Evolutionary conservation across 768 basidiomycete species (phyloP).

Genomic region (Paxillus involutus): DNA sequence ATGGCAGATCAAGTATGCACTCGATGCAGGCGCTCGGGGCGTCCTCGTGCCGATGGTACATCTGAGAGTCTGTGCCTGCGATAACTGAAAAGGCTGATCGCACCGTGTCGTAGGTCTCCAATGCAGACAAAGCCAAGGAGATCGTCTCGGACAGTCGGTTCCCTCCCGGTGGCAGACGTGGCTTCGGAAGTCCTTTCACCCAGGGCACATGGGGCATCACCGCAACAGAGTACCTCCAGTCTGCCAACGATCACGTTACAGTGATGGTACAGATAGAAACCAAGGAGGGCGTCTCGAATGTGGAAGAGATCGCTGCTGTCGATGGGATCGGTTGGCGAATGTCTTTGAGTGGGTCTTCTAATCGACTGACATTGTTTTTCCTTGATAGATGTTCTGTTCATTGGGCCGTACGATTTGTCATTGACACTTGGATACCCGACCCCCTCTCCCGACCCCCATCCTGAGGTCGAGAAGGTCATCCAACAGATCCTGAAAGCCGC

Average conservation of each 20-base stretch:
- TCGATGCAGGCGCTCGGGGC: conserved; percentile 67
- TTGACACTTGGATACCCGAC: conserved; percentile 57
- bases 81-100: background rate
- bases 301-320: conserved; percentile 57
- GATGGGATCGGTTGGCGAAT: conserved; percentile 55
- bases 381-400: conserved; percentile 49
- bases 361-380: background rate
- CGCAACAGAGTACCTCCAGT: conserved; percentile 47
- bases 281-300: conserved; percentile 55
- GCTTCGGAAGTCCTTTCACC: conserved; percentile 65
- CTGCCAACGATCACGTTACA: conserved; percentile 55
- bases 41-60: conserved; percentile 68
- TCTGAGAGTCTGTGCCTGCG: background rate
- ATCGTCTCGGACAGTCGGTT: conserved; percentile 59
- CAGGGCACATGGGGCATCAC: conserved; percentile 57
- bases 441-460: conserved; percentile 64
- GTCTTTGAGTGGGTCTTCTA: background rate
- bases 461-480: conserved; percentile 60
- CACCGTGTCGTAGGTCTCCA: conserved; percentile 47
- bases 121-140: conserved; percentile 53
- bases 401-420: conserved; percentile 71
- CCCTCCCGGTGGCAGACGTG: conserved; percentile 60
- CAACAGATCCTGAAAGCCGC: conserved; percentile 49
- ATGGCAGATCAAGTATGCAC: conserved; percentile 73
- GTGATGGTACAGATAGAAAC: conserved; percentile 73